A percentile compares a stretch with the other conserved stretches of the same genome.
Evolutionary conservation across 2,329 filamentous ascomycete genomes (phyloP).

Genomic region (Venturia effusa): DNA sequence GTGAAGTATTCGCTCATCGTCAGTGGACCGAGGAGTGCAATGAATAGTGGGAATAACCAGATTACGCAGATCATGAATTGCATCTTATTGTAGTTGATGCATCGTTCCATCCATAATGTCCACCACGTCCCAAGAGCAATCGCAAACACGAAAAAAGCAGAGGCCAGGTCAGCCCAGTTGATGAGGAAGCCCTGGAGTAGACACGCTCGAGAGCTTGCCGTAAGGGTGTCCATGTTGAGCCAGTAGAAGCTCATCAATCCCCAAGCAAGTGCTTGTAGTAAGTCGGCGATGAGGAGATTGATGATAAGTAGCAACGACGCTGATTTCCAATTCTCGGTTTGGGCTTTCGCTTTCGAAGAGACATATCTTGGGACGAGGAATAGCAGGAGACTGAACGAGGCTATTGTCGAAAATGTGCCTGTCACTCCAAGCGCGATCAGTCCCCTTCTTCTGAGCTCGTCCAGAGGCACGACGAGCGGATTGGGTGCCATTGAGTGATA

Average conservation of each 20-base stretch:
- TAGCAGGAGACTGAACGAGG: conserved; percentile 33
- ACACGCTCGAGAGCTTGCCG: conserved; percentile 33
- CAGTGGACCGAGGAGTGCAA: conserved; percentile 37
- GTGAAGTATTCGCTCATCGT: conserved; percentile 32
- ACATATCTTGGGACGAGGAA: conserved; percentile 35
- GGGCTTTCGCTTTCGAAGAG: conserved; percentile 26
- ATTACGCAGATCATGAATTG: conserved; percentile 31
- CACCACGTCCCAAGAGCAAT: conserved; percentile 44
- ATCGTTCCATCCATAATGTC: conserved; percentile 27
- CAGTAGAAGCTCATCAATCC: conserved; percentile 36
- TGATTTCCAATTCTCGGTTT: conserved; percentile 36
- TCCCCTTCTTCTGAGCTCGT: not conserved
- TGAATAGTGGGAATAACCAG: conserved; percentile 35
- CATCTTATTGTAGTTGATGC: conserved; percentile 35
- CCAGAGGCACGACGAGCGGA: not conserved
- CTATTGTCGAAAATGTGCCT: conserved; percentile 26
- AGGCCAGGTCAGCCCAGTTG: conserved; percentile 41
- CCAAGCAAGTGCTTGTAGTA: conserved; percentile 42
- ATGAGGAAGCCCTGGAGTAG: conserved; percentile 41
- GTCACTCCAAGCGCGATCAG: not conserved
- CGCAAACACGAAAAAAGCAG: conserved; percentile 42
- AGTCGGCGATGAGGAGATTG: conserved; percentile 41
- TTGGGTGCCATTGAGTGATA: not conserved
- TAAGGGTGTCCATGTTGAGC: conserved; percentile 33
- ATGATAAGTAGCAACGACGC: conserved; percentile 45